A percentile compares a stretch with the other conserved stretches of the same genome.
These are phyloP conservation scores for Pleurotus tuoliensis DNA, from an alignment of 768 basidiomycete genomes.

Conservation along the genomic window DNA sequence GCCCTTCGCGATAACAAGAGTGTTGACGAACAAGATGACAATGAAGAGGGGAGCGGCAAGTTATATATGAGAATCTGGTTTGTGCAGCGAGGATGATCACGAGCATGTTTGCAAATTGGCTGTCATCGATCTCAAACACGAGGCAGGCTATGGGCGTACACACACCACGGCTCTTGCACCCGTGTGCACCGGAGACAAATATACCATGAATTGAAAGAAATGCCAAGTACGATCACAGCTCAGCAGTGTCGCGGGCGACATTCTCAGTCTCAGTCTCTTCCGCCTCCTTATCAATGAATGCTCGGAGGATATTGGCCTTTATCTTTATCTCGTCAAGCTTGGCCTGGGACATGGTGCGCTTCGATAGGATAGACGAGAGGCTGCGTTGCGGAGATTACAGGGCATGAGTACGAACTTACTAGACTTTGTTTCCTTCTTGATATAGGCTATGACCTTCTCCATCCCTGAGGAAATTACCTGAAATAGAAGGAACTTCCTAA, in stretches of 20 bases:
- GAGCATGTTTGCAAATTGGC: slow-evolving; percentile 16
- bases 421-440: no score
- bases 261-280: slow-evolving; percentile 31
- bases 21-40: no score
- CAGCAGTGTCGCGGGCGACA: slow-evolving; percentile 26
- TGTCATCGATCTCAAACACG: slow-evolving; percentile 22
- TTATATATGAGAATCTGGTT: slow-evolving; percentile 8
- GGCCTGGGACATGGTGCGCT: slow-evolving; percentile 66
- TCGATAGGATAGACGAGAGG: slow-evolving; percentile 71
- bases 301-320: slow-evolving; percentile 81
- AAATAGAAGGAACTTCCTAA: no score
- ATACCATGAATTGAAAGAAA: not conserved
- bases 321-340: slow-evolving; percentile 94
- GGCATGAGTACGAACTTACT: no score
- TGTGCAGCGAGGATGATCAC: slow-evolving; percentile 21
- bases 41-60: not conserved
- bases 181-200: slow-evolving; percentile 11
- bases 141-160: slow-evolving; percentile 18
- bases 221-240: slow-evolving; percentile 32
- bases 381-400: slow-evolving; percentile 37
- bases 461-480: no score
- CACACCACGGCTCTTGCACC: not conserved
- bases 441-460: no score
- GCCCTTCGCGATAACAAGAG: not conserved
- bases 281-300: slow-evolving; percentile 47